Evolutionary conservation across 345 rosid species (phyloP).

Genomic region (Iberis pinnata): DNA sequence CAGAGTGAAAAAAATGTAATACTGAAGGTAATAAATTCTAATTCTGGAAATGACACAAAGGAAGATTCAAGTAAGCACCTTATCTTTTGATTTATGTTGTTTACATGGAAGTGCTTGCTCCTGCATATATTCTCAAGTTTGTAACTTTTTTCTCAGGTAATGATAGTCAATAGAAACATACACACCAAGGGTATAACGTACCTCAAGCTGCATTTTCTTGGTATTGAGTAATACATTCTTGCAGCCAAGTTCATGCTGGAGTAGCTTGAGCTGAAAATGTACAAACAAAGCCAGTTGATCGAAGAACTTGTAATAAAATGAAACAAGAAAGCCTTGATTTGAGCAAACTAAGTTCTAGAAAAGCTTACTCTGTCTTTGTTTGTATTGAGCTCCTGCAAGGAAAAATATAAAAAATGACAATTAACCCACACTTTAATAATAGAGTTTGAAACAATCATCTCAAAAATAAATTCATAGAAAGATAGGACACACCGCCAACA

Average conservation of each 20-base stretch:
- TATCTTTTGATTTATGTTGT: slow-evolving; percentile 21
- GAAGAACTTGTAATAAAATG: slow-evolving; percentile 1
- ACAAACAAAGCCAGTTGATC: slow-evolving; percentile 10
- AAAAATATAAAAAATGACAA: slow-evolving; percentile 18
- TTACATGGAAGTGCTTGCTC: slow-evolving; percentile 28
- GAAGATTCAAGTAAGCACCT: slow-evolving; percentile 26
- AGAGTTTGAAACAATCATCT: slow-evolving; percentile 13
- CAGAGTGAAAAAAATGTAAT: slow-evolving; percentile 14
- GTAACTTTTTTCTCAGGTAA: background rate
- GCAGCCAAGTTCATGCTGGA: slow-evolving; percentile 72
- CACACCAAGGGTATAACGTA: slow-evolving; percentile 4
- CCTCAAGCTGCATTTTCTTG: slow-evolving; percentile 25
- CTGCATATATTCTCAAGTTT: slow-evolving; percentile 26
- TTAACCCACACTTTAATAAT: slow-evolving; percentile 2
- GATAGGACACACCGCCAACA: slow-evolving; percentile 44
- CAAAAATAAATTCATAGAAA: slow-evolving; percentile 16
- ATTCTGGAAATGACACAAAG: background rate
- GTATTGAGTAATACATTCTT: slow-evolving; percentile 41
- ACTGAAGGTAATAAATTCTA: slow-evolving; percentile 4
- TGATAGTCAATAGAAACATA: background rate
- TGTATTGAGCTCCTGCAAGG: slow-evolving; percentile 62
- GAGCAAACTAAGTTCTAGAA: slow-evolving; percentile 15
- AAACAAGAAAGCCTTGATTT: slow-evolving; percentile 8
- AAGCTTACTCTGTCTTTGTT: slow-evolving; percentile 55
- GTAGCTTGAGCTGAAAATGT: slow-evolving; percentile 45